These are phyloP conservation scores for Mycena epipterygia DNA, from an alignment of 768 basidiomycete species.

Conservation along the genomic window DNA sequence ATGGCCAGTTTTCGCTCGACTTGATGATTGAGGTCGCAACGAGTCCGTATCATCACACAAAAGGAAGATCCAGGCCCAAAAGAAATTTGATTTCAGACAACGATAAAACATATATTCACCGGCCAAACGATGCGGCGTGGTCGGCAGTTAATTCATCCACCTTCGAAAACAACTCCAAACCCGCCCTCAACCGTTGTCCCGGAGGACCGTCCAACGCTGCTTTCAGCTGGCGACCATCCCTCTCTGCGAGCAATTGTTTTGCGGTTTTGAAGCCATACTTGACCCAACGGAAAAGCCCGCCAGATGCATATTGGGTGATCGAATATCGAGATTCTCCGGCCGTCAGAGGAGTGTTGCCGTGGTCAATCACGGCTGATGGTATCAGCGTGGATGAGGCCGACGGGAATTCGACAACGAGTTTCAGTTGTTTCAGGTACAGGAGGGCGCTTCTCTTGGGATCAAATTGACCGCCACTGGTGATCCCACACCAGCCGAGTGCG, in stretches of 20 bases:
- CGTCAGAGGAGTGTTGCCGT: conserved; percentile 38
- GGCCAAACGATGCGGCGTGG: neutral
- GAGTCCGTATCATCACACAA: no score
- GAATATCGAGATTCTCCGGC: conserved; percentile 38
- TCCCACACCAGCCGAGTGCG: conserved; percentile 42
- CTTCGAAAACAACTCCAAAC: conserved; percentile 2
- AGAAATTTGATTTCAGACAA: no score
- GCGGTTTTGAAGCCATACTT: conserved; percentile 35
- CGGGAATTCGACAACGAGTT: conserved; percentile 43
- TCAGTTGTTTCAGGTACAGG: conserved; percentile 41
- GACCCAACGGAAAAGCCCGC: conserved; percentile 43
- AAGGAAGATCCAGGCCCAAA: no score
- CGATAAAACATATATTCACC: no score
- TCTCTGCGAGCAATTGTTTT: neutral
- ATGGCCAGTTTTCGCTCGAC: no score
- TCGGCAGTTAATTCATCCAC: neutral
- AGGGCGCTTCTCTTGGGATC: conserved; percentile 43
- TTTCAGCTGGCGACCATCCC: neutral
- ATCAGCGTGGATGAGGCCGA: conserved; percentile 37
- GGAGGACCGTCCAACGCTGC: neutral
- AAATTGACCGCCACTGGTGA: conserved; percentile 43
- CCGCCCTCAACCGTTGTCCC: neutral
- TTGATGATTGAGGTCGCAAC: no score
- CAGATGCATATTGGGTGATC: conserved; percentile 44
- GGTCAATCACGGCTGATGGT: conserved; percentile 39